phyloP scores from a whole-genome alignment of 1,284 basidiomycete genomes.

The Sanghuangporus baumii region DNA sequence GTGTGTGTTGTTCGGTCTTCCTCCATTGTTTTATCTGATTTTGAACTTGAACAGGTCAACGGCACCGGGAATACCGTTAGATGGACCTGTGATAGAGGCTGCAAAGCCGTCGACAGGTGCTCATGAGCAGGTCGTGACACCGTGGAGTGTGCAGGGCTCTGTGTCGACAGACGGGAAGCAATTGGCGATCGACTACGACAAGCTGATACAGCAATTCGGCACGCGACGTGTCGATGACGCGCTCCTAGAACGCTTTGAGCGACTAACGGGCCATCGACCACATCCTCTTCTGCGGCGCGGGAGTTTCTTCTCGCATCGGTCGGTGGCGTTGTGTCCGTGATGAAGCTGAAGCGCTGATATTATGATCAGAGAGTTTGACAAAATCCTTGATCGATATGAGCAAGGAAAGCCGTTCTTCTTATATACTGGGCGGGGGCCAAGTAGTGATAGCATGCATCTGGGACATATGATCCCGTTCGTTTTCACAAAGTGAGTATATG shows the following conservation, averaged over 20 bases:
- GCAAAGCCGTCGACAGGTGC: slow-evolving; percentile 26
- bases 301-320: slow-evolving; percentile 98
- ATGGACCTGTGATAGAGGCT: slow-evolving; percentile 29
- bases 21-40: not conserved
- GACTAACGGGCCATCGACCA: slow-evolving; percentile 85
- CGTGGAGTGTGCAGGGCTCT: slow-evolving; percentile 96
- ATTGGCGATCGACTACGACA: slow-evolving; percentile 93
- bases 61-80: slow-evolving; percentile 1
- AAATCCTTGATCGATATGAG: slow-evolving; percentile 93
- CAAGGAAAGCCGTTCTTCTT: slow-evolving; percentile 97
- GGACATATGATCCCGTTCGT: slow-evolving; percentile 98
- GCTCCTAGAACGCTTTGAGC: slow-evolving; percentile 87
- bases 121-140: slow-evolving; percentile 86
- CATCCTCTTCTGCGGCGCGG: slow-evolving; percentile 89
- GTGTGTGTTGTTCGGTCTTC: slow-evolving; percentile 4
- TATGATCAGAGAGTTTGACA: slow-evolving; percentile 76
- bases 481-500: slow-evolving; percentile 80
- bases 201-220: slow-evolving; percentile 92
- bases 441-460: slow-evolving; percentile 95
- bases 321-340: slow-evolving; percentile 24
- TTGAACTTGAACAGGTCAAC: not conserved
- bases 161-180: slow-evolving; percentile 87
- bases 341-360: slow-evolving; percentile 12
- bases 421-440: slow-evolving; percentile 96
- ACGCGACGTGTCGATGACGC: slow-evolving; percentile 77